Percentiles rank a stretch among this genome's conserved stretches.
Evolutionary conservation across 2,329 filamentous ascomycete genomes (phyloP).

Genomic region (Westerdykella ornata): DNA sequence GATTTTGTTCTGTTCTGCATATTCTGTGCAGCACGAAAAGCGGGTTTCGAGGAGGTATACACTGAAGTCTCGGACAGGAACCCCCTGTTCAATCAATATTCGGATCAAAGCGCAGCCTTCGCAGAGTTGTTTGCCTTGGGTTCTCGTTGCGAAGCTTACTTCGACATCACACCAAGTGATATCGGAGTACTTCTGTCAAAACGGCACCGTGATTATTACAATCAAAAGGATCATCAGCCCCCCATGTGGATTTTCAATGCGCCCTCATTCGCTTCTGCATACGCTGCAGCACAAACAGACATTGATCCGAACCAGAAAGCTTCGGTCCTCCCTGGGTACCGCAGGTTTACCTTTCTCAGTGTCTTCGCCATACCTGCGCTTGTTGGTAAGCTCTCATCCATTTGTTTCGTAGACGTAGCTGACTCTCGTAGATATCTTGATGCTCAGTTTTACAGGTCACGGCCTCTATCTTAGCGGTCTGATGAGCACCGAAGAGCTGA

Average conservation of each 20-base stretch:
- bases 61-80: slow-evolving; percentile 57
- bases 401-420: slow-evolving; percentile 2
- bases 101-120: slow-evolving; percentile 58
- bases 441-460: slow-evolving; percentile 54
- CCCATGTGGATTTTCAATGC: slow-evolving; percentile 48
- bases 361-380: slow-evolving; percentile 59
- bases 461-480: slow-evolving; percentile 55
- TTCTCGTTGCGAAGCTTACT: slow-evolving; percentile 57
- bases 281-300: slow-evolving; percentile 49
- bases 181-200: slow-evolving; percentile 33
- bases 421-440: slow-evolving; percentile 45
- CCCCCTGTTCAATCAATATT: slow-evolving; percentile 54
- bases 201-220: slow-evolving; percentile 40
- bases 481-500: slow-evolving; percentile 47
- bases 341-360: slow-evolving; percentile 52
- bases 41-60: slow-evolving; percentile 57
- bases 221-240: slow-evolving; percentile 39
- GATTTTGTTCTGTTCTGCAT: slow-evolving; percentile 53
- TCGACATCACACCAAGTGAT: slow-evolving; percentile 45
- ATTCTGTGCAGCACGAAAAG: slow-evolving; percentile 52
- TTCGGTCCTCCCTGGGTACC: slow-evolving; percentile 42
- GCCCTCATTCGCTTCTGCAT: slow-evolving; percentile 46
- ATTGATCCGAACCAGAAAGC: slow-evolving; percentile 44
- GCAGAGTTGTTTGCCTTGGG: slow-evolving; percentile 58
- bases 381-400: slow-evolving; percentile 31